Base-by-base conservation (phyloP, 208 protist species). In the Endotrypanum monterogeii region DNA sequence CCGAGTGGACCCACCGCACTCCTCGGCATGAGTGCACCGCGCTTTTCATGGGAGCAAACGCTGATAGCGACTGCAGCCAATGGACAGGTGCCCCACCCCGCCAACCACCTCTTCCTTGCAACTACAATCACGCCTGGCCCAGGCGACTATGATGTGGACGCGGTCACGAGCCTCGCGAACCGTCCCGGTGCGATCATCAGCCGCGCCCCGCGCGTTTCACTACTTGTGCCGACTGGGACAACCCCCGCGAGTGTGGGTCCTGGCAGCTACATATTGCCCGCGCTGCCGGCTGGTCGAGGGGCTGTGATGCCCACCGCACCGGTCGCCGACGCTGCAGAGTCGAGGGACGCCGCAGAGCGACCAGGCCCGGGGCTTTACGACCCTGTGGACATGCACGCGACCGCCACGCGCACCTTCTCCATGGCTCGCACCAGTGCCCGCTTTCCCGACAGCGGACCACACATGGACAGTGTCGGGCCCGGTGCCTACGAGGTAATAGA, bases 321-420 rank as follows among this genome's bases (percentile, higher is more conserved):
- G 39, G 18, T 28, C n/a, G 1, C 2, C 14, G 46, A 46, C 12
- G 25, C 50, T 7, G 44, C 6, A 1, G 67, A 60, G 37, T 35
- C 39, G 23, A 68, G 28, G 9, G 37, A 48, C 39, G 60, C 51
- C 32, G 25, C 58, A 28, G 70, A 71, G 39, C 71, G 71, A 41
- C 88, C 84, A 28, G 88, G 88, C 28, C 88, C 88, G 6, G 88
- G 88, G 32, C 51, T 83, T 48, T 92, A 92, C 74, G 77, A 89
- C 69, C 65, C 80, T 14, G 67, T 66, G 23, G 66, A 83, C 56
- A 5, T 58, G 8, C 32, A 39, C 2, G 62, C 70, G 8, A 28
- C 69, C 14, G 35, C 62, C 3, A 32, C 76, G 46, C 76, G 71
- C 23, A 28, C 39, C 18, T 71, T 76, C 48, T 72, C 76, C 23